Base-by-base conservation (phyloP, 805 yeast genomes). In the Yamadazyma kitorensis region DNA sequence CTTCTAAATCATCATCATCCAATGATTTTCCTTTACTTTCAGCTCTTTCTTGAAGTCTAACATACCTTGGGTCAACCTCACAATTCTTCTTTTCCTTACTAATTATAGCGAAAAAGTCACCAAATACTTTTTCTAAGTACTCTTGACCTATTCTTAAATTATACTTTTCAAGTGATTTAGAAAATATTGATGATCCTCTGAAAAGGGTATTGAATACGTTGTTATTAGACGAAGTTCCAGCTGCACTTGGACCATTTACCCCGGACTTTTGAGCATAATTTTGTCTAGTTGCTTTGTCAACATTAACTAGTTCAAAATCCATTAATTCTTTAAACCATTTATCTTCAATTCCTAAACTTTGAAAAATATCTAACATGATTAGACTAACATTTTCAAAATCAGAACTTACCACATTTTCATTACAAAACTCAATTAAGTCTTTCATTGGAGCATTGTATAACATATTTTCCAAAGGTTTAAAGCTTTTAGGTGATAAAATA, bases 171-270 rank as follows among this genome's bases (percentile, higher is more conserved):
- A 89, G 55, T 0, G 95, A 72, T 52, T 86, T 86, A 0, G 96
- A 81, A 40, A 93, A 68, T 4, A 91, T 69, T 1, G 95, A 80
- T 37, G 86, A 84, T 0, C 96, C 96, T 46, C 98, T 70, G 51
- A 91, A 91, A 11, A 61, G 45, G 0, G 68, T 61, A 40, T 61
- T 61, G 47, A 61, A 61, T 2, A 60, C 68, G 43, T 61, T 61
- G 37, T 56, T 60, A 16, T 51, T 44, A 0, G 59, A 45, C 5
- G 51, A 29, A n/a, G 47, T 28, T 25, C 37, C 23, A 9, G 36
- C 12, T 17, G 16, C 27, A 21, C 23, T 25, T 12, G 33, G 5
- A 4, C 14, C 11, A 17, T 24, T 11, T 4, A 27, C 17, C 5
- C 25, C 24, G 9, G 17, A 54, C 18, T 55, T 48, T 29, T 54